Percentiles rank a stretch among this genome's conserved stretches.
phyloP scores from a whole-genome alignment of 106 monocot genomes.

The Hemerocallis citrina region DNA sequence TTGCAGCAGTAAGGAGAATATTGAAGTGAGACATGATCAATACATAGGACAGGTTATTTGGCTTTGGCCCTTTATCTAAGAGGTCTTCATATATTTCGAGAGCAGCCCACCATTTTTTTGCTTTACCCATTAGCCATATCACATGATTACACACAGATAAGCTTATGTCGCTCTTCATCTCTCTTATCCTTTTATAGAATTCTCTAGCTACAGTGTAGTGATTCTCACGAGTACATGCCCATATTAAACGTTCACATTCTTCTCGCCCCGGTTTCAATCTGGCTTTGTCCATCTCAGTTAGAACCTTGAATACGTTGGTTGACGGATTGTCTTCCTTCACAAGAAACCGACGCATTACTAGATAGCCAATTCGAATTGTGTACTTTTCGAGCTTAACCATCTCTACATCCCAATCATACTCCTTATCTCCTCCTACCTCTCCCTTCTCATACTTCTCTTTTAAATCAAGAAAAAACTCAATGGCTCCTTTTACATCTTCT shows the following conservation, averaged over 20 bases:
- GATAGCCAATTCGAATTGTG: constrained; percentile 45
- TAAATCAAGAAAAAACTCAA: constrained; percentile 38
- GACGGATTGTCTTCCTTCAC: constrained; percentile 30
- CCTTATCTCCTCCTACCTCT: constrained; percentile 17
- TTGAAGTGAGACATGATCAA: constrained; percentile 80
- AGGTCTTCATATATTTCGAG: constrained; percentile 91
- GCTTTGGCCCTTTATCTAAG: constrained; percentile 81
- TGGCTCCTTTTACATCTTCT: constrained; percentile 58
- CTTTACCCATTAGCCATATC: constrained; percentile 90
- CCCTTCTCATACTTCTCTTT: constrained; percentile 42
- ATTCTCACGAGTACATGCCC: constrained; percentile 69
- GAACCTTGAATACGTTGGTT: constrained; percentile 36
- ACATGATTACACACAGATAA: constrained; percentile 85
- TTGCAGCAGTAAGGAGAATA: constrained; percentile 62
- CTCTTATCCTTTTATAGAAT: constrained; percentile 67
- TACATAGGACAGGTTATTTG: constrained; percentile 79
- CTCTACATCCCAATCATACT: constrained; percentile 55
- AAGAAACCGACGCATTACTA: constrained; percentile 62
- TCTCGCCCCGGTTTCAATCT: constrained; percentile 16
- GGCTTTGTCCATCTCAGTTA: constrained; percentile 53
- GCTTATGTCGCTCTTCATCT: constrained; percentile 38
- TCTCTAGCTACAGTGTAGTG: constrained; percentile 69
- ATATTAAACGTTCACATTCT: constrained; percentile 62
- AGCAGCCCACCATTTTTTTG: constrained; percentile 98
- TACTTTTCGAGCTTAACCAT: constrained; percentile 54